A percentile compares a stretch with the other conserved stretches of the same genome.
Evolutionary conservation across 2,329 filamentous ascomycete species (phyloP).

Genomic region (Talaromyces atroroseus): DNA sequence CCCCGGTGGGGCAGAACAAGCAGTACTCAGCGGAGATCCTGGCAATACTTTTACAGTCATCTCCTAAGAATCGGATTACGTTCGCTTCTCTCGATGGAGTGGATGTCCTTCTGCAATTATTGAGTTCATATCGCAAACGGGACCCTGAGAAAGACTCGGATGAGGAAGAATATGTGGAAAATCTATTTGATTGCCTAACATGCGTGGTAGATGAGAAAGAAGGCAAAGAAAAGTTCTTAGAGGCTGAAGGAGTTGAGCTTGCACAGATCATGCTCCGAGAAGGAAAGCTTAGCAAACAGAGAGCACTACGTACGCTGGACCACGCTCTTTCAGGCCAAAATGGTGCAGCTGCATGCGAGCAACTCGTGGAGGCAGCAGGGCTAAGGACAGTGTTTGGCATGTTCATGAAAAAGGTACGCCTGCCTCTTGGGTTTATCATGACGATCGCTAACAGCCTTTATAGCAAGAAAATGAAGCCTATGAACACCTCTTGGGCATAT

Average conservation of each 20-base stretch:
- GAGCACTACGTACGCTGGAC: constrained; percentile 76
- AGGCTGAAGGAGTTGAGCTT: constrained; percentile 87
- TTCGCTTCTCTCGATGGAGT: constrained; percentile 65
- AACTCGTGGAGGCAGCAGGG: constrained; percentile 74
- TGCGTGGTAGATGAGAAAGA: constrained; percentile 69
- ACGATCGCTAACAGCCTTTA: constrained; percentile 16
- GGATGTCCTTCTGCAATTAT: constrained; percentile 73
- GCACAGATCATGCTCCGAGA: constrained; percentile 88
- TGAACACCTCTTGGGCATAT: constrained; percentile 80
- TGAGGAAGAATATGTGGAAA: constrained; percentile 93
- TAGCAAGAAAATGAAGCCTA: constrained; percentile 59
- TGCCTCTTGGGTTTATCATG: neutral
- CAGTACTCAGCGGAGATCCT: constrained; percentile 91
- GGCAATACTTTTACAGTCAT: constrained; percentile 79
- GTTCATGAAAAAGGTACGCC: constrained; percentile 68
- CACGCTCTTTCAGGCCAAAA: constrained; percentile 63
- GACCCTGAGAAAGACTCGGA: constrained; percentile 81
- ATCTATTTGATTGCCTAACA: constrained; percentile 80
- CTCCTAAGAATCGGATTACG: constrained; percentile 57
- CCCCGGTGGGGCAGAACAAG: constrained; percentile 75
- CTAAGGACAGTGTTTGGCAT: constrained; percentile 79
- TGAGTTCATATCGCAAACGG: constrained; percentile 76
- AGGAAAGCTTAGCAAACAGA: constrained; percentile 72
- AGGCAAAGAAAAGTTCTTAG: constrained; percentile 76
- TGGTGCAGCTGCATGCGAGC: constrained; percentile 63